A percentile compares a stretch with the other conserved stretches of the same genome.
Conservation (phyloP, 2,329 filamentous ascomycete species). For the Passalora sequoiae region DNA sequence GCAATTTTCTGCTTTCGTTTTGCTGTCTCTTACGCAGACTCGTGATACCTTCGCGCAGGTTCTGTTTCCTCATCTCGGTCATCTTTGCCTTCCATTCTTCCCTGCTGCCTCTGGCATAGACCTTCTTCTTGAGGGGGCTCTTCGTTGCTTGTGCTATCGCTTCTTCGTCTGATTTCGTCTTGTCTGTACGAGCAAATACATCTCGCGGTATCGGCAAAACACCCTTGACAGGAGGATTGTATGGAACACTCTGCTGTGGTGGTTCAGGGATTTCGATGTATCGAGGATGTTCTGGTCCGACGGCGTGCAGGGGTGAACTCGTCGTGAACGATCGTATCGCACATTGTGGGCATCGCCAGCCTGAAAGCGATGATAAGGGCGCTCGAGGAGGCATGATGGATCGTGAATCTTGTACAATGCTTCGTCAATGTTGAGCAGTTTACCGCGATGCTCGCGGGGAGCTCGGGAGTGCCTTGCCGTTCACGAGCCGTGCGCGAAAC, state of each 20-base stretch:
- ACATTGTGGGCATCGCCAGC: constrained; percentile 36
- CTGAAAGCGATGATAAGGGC: constrained; percentile 28
- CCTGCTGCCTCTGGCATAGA: constrained; percentile 42
- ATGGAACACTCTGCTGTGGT: constrained; percentile 60
- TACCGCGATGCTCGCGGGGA: too few species aligned
- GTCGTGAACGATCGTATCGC: constrained; percentile 41
- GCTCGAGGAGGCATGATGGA: constrained; percentile 40
- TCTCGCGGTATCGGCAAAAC: constrained; percentile 76
- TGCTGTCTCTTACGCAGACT: constrained; percentile 64
- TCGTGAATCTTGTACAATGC: not conserved
- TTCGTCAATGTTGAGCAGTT: not conserved
- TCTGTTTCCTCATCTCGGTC: constrained; percentile 64
- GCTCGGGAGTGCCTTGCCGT: too few species aligned
- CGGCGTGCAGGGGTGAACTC: constrained; percentile 39
- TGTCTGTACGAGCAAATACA: constrained; percentile 55
- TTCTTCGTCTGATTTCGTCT: constrained; percentile 50
- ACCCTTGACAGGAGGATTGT: constrained; percentile 59
- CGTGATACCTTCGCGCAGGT: constrained; percentile 65
- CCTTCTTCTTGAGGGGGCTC: constrained; percentile 16
- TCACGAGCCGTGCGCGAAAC: too few species aligned
- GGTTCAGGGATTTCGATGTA: constrained; percentile 78
- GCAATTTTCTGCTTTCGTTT: constrained; percentile 36
- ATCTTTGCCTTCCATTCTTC: constrained; percentile 66
- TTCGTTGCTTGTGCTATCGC: constrained; percentile 20
- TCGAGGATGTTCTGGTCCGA: constrained; percentile 79